A percentile compares a stretch with the other conserved stretches of the same genome.
Conservation (phyloP, 345 rosid species). For the Aegle marmelos region DNA sequence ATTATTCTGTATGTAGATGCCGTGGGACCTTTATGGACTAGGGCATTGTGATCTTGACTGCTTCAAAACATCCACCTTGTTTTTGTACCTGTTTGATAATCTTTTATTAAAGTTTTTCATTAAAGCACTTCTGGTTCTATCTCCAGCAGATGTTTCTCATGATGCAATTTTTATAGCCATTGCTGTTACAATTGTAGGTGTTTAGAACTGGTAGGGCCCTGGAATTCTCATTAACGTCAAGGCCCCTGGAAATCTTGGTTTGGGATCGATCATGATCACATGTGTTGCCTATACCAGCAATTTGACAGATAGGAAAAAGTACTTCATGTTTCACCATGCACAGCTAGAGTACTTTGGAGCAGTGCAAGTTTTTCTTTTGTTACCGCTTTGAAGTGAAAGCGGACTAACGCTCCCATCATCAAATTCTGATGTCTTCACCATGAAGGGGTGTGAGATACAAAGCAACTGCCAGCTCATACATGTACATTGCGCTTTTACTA, state of each 20-base stretch:
- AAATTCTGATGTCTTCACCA: background rate
- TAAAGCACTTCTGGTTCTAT: background rate
- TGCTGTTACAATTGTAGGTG: background rate
- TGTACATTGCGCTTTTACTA: constrained; percentile 20
- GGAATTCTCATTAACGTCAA: background rate
- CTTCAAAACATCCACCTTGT: background rate
- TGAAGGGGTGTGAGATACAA: constrained; percentile 13
- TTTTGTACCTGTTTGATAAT: background rate
- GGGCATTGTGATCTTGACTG: background rate
- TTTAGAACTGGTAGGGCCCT: background rate
- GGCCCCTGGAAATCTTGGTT: background rate
- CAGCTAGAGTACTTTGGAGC: constrained; percentile 2
- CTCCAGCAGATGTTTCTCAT: constrained; percentile 2
- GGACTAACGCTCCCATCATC: background rate
- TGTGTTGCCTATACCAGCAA: background rate
- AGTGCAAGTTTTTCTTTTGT: background rate
- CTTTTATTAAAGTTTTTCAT: background rate
- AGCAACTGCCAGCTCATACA: constrained; percentile 5
- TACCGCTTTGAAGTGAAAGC: background rate
- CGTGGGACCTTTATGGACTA: background rate
- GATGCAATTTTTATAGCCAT: constrained; percentile 10
- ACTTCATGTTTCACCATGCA: background rate
- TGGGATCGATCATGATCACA: background rate
- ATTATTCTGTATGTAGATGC: background rate
- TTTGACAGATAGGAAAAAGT: background rate